Base-by-base conservation (phyloP, 1,284 basidiomycete genomes). In the Irpex sp. region DNA sequence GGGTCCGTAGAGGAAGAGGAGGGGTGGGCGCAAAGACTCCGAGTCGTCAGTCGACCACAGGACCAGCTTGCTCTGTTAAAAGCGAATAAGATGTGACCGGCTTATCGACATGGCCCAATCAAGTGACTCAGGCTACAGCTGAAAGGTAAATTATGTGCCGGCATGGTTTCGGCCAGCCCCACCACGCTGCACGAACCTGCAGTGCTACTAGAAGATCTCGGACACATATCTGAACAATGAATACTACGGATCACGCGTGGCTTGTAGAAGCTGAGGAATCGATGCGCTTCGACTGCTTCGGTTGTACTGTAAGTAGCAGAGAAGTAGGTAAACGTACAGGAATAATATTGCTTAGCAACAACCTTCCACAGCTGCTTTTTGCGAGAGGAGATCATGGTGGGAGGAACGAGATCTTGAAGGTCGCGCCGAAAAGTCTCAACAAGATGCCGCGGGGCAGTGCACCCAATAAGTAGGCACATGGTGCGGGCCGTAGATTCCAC, bases 31-130 rank as follows among this genome's bases (percentile, higher is more conserved):
- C 23, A 45, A 45, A 16, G 12, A 4, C 28, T 33, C 28, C 6
- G 6, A 7, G 6, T 16, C 9, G 39, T 45, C 39, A 10, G 28
- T 14, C 18, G 14, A 54, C 23, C 35, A 10, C 39, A 14, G 6
- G 39, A 45, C 39, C 39, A 33, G 39, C n/a, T n/a, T 45, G 39
- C 48, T 19, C 21, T 33, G 28, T 51, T 51, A 51, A 51, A 18
- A 51, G 18, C 48, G 48, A 51, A 23, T 23, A 51, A n/a, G 52
- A 23, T 8, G 56, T 18, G 35, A 39, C 36, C 58, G 60, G 59
- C 63, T 64, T 64, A 64, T 64, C 63, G 63, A 37, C 51, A 58
- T 23, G 49, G 53, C 35, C 45, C 54, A 63, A 58, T 64, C 63
- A 64, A 61, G 58, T 64, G 63, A 64, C 60, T 33, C 28, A 33